These are phyloP conservation scores for Chlamydomonas schloesseri DNA, from an alignment of 139 green algal species.

Conservation along the genomic window DNA sequence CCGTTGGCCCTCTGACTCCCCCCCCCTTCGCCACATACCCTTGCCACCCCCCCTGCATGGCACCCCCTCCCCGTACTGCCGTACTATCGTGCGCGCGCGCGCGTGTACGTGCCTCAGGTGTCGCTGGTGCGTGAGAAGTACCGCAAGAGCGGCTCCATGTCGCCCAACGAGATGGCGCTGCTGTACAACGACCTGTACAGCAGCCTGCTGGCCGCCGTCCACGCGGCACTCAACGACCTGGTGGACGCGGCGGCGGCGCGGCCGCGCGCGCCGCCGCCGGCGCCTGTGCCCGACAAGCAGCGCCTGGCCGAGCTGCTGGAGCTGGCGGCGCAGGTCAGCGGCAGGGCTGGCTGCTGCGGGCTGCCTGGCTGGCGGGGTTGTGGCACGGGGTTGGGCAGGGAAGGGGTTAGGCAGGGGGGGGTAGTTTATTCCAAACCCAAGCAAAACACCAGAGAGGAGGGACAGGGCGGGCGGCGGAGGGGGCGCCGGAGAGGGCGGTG, in stretches of 20 bases:
- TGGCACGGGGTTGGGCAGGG: neutral
- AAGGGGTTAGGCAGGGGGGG: too few species aligned
- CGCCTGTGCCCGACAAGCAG: conserved; percentile 34
- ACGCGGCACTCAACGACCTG: conserved; percentile 32
- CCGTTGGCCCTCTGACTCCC: too few species aligned
- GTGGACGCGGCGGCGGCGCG: conserved; percentile 3
- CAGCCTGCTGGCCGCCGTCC: conserved; percentile 11
- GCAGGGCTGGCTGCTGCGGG: too few species aligned
- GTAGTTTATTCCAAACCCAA: too few species aligned
- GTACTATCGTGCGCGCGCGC: too few species aligned
- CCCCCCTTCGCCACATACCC: too few species aligned
- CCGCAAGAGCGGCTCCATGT: conserved; percentile 43
- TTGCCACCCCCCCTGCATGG: neutral
- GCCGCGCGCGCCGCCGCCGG: conserved; percentile 8
- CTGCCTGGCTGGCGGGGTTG: neutral
- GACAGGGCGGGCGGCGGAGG: too few species aligned
- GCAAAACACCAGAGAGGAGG: too few species aligned
- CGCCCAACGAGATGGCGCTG: conserved; percentile 45
- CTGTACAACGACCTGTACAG: conserved; percentile 48
- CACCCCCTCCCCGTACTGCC: neutral
- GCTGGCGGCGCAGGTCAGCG: conserved; percentile 11
- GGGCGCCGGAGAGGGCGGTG: too few species aligned
- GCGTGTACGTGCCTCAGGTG: neutral
- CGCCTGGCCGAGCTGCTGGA: conserved; percentile 38
- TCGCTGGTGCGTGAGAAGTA: conserved; percentile 44